A percentile compares a stretch with the other conserved stretches of the same genome.
Conservation (phyloP, 257 asterid genomes). For the Solanum chiquidenum region DNA sequence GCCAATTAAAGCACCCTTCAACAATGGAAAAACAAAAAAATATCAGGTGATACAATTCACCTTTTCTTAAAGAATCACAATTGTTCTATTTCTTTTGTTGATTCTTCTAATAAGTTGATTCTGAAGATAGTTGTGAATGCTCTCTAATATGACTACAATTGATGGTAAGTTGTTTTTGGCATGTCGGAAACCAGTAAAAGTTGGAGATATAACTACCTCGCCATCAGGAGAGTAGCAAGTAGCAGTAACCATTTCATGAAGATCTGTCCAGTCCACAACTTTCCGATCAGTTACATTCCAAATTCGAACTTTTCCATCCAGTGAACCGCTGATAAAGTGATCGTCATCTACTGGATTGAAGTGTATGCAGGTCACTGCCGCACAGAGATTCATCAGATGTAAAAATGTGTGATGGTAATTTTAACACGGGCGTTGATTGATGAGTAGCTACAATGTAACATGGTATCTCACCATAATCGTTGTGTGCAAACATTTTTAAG, state of each 20-base stretch:
- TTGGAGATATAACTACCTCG: slow-evolving; percentile 25
- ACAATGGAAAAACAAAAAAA: not conserved
- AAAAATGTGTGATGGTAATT: slow-evolving; percentile 7
- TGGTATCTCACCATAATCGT: slow-evolving; percentile 69
- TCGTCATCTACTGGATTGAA: slow-evolving; percentile 62
- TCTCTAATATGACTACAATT: slow-evolving; percentile 3
- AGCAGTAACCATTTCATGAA: slow-evolving; percentile 65
- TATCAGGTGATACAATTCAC: not conserved
- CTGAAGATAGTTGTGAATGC: not conserved
- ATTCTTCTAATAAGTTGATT: not conserved
- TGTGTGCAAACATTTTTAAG: slow-evolving; percentile 76
- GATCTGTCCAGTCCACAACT: slow-evolving; percentile 66
- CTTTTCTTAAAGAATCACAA: not conserved
- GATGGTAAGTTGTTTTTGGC: not conserved
- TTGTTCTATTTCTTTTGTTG: not conserved
- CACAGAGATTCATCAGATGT: slow-evolving; percentile 10
- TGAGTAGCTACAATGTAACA: not conserved
- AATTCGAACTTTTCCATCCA: slow-evolving; percentile 71
- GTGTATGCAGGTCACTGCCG: slow-evolving; percentile 74
- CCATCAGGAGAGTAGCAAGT: slow-evolving; percentile 69
- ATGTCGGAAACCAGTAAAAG: not conserved
- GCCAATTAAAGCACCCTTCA: slow-evolving; percentile 51
- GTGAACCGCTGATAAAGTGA: slow-evolving; percentile 65
- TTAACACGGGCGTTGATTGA: not conserved
- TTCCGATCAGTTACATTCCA: slow-evolving; percentile 57